phyloP scores from a whole-genome alignment of 2,329 filamentous ascomycete species.

The Aspergillus sp. region DNA sequence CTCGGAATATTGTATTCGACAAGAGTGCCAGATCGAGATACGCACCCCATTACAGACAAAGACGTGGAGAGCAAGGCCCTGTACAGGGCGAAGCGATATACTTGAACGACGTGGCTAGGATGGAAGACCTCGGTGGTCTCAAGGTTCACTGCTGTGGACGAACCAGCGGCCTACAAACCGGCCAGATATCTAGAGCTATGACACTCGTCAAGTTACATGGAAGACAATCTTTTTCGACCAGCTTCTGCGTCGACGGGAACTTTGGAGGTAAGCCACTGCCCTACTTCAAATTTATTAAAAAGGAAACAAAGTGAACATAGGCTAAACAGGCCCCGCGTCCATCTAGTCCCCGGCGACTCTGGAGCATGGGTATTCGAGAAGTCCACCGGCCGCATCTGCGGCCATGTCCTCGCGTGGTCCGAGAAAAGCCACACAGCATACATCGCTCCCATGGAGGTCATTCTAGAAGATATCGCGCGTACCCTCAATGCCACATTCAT shows the following conservation, averaged over 20 bases:
- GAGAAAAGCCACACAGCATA: constrained; percentile 75
- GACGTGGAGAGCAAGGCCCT: constrained; percentile 45
- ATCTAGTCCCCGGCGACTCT: constrained; percentile 70
- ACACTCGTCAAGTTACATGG: constrained; percentile 83
- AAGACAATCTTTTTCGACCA: constrained; percentile 70
- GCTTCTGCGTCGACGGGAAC: constrained; percentile 55
- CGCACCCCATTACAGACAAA: constrained; percentile 33
- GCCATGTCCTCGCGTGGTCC: constrained; percentile 86
- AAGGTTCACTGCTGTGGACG: constrained; percentile 83
- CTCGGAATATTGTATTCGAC: constrained; percentile 59
- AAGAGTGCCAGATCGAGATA: constrained; percentile 9
- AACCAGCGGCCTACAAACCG: constrained; percentile 74
- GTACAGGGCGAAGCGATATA: constrained; percentile 31
- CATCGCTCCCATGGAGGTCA: constrained; percentile 89
- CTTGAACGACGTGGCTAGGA: constrained; percentile 52
- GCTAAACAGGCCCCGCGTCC: too few species aligned
- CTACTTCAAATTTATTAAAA: neutral
- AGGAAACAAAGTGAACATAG: neutral
- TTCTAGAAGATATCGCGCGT: constrained; percentile 76
- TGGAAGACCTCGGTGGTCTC: constrained; percentile 59
- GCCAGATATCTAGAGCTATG: constrained; percentile 69
- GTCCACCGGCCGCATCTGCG: constrained; percentile 69
- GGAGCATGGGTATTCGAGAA: constrained; percentile 90
- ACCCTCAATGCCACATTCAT: constrained; percentile 66
- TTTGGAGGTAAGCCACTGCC: constrained; percentile 44